Evolutionary conservation across 2,329 filamentous ascomycete species (phyloP).

Genomic region (Clonostachys rhizophaga): DNA sequence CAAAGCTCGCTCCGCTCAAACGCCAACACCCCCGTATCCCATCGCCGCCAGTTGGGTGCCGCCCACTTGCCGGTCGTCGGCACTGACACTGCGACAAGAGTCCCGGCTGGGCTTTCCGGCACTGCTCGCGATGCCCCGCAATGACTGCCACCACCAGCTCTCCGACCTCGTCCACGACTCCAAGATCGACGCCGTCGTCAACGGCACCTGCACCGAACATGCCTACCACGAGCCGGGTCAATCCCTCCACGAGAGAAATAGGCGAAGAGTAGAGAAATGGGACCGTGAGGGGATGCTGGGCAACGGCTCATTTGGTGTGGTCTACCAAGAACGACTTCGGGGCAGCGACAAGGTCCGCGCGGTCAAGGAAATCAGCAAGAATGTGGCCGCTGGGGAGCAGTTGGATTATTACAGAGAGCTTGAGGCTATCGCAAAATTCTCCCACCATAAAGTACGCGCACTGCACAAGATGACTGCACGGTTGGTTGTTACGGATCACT

Average conservation of each 20-base stretch:
- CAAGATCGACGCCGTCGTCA: too few species aligned
- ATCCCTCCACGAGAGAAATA: conserved; percentile 4
- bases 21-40: too few species aligned
- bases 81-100: too few species aligned
- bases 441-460: conserved; percentile 8
- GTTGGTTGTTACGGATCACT: too few species aligned
- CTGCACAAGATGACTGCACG: too few species aligned
- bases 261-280: conserved; percentile 4
- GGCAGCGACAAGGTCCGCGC: conserved; percentile 5
- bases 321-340: not conserved
- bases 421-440: conserved; percentile 12
- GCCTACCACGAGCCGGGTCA: conserved; percentile 6
- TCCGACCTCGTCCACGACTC: too few species aligned
- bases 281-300: conserved; percentile 6
- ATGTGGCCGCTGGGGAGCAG: conserved; percentile 1
- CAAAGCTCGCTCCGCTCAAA: too few species aligned
- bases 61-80: too few species aligned
- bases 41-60: too few species aligned
- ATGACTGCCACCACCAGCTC: too few species aligned
- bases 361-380: conserved; percentile 10
- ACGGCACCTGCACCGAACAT: not conserved
- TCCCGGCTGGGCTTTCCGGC: too few species aligned
- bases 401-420: conserved; percentile 9
- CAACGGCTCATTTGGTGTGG: conserved; percentile 9
- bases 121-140: too few species aligned